Evolutionary conservation across 83 land plant species (phyloP), one percentile per base, ranked within the genome.

Genomic region (Diphasiastrum complanatum): DNA sequence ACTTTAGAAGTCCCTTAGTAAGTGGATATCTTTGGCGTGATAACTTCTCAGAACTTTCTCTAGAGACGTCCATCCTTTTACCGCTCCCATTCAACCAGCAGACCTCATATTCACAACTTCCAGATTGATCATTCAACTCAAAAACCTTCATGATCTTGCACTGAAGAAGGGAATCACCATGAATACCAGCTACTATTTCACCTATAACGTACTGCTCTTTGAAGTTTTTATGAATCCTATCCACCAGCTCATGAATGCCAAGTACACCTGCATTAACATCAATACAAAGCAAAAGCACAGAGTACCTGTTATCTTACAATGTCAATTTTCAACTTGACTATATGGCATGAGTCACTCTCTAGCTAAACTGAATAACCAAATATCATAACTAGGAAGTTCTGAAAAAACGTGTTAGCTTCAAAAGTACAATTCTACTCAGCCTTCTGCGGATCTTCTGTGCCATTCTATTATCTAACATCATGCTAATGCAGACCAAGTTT

Each of bases 241-340:
- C 50, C 2, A 83, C 78, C 46, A 92, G 90, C 47, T 85, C 88
- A 36, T 55, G 67, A 25, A 92, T 47, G 26, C 81, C 69, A 29
- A 81, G 71, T 36, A 68, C 78, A 50, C 85, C 97, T 92, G 87
- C 50, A 68, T n/a, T n/a, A n/a, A n/a, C n/a, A n/a, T n/a, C n/a
- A n/a, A n/a, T n/a, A n/a, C n/a, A n/a, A n/a, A n/a, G n/a, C n/a
- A n/a, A n/a, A n/a, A n/a, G n/a, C n/a, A n/a, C n/a, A n/a, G n/a
- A n/a, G n/a, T n/a, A n/a, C n/a, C n/a, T n/a, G n/a, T n/a, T n/a
- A n/a, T n/a, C n/a, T n/a, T n/a, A n/a, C n/a, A n/a, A n/a, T n/a
- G n/a, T n/a, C n/a, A n/a, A n/a, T n/a, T n/a, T n/a, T n/a, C n/a
- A n/a, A n/a, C n/a, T n/a, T n/a, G n/a, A n/a, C n/a, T n/a, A n/a